phyloP scores from a whole-genome alignment of 768 basidiomycete species.

The Kondoa malvinella region DNA sequence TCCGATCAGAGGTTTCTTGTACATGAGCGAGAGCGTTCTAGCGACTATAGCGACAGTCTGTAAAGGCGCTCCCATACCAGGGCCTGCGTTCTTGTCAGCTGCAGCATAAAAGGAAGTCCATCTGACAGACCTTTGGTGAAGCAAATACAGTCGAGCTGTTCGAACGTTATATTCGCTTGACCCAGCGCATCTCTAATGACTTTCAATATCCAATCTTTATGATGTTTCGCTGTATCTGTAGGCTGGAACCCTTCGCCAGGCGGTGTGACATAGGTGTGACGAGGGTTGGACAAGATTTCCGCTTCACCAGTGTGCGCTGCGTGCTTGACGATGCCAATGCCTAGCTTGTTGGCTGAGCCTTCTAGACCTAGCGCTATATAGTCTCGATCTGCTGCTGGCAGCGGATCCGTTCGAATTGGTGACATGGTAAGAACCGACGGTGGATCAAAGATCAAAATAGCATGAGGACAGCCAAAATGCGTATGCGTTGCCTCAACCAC shows the following conservation, averaged over 20 bases:
- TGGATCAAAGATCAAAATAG: not conserved
- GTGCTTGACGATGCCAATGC: slow-evolving; percentile 80
- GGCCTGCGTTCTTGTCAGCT: slow-evolving; percentile 41
- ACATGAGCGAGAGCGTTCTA: slow-evolving; percentile 69
- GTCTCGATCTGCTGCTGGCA: slow-evolving; percentile 19
- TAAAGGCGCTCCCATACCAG: slow-evolving; percentile 97
- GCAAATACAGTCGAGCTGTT: slow-evolving; percentile 82
- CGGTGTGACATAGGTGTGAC: slow-evolving; percentile 98
- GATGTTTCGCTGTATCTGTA: slow-evolving; percentile 84
- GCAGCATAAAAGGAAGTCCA: not conserved
- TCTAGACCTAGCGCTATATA: slow-evolving; percentile 81
- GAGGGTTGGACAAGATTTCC: slow-evolving; percentile 69
- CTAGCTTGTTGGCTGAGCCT: slow-evolving; percentile 95
- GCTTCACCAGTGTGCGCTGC: slow-evolving; percentile 43
- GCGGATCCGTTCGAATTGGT: slow-evolving; percentile 12
- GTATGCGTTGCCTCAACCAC: too few relatives aligned
- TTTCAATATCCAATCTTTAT: slow-evolving; percentile 74
- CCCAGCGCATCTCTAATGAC: slow-evolving; percentile 61
- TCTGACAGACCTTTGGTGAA: slow-evolving; percentile 71
- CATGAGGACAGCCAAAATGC: too few relatives aligned
- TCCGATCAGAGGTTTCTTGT: slow-evolving; percentile 76
- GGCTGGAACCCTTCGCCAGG: slow-evolving; percentile 96
- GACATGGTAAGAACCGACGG: not conserved
- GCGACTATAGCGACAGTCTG: slow-evolving; percentile 91
- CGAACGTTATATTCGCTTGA: slow-evolving; percentile 51